Evolutionary conservation across 441 rosid species (phyloP), one percentile per base, ranked within the genome.

Genomic region (Populus tomentosa): DNA sequence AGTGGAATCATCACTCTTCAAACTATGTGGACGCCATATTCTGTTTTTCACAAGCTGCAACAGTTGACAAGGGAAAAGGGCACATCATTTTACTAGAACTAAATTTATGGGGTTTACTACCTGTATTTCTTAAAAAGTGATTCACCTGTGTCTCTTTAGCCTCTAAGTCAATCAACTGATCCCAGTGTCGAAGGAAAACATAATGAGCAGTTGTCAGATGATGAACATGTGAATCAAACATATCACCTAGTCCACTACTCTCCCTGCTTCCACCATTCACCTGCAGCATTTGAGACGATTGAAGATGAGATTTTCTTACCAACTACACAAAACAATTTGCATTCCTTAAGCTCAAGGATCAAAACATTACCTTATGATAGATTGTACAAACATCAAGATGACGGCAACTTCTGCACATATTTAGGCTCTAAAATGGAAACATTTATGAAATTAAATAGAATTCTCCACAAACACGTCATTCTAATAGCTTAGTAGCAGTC

Each of bases 331-430:
- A 4, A 40, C 35, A 38, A 73, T 72, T 28, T 7, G 21, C 2
- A 36, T 32, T 36, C 36, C 64, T 33, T 18, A 26, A 76, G 64
- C 70, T 72, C 30, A 75, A 74, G 78, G 50, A 69, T 75, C 21
- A 80, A 79, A 81, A 74, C 71, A 28, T 79, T 91, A 97, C 99
- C 98, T 93, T 94, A 76, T 97, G 99, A 87, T 93, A 93, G 80
- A 94, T 84, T 71, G 94, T 89, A 84, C 99, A 97, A 69, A 83
- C 91, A 84, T 88, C 92, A 82, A 97, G 89, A 88, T 94, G 99
- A 69, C 97, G 98, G 79, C 99, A 97, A 79, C 90, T 78, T 82
- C 86, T 92, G 89, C 99, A 97, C 82, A 90, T 87, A 83, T 85
- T 90, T 77, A 90, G 97, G 86, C 87, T 88, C 99, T 97, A 84